These are phyloP conservation scores for Wallacemonas collosoma DNA, from an alignment of 208 protist genomes.

Conservation along the genomic window DNA sequence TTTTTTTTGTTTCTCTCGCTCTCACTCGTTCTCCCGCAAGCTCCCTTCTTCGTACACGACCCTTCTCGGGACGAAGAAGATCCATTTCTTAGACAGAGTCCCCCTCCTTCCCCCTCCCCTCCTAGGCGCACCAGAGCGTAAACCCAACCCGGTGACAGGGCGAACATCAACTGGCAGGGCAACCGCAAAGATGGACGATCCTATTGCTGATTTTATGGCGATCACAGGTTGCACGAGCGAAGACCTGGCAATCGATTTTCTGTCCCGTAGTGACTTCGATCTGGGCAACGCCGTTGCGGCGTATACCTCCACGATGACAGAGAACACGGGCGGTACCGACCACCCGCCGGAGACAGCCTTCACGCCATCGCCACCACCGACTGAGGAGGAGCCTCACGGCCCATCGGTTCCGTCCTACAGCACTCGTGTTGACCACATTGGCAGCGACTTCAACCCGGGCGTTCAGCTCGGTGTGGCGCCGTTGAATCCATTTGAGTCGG, in stretches of 20 bases:
- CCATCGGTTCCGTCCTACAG: not conserved
- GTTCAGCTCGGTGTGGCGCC: slow-evolving; percentile 15
- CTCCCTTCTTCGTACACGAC: no score
- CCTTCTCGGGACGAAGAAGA: no score
- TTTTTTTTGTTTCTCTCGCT: slow-evolving; percentile 4
- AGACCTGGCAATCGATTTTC: slow-evolving; percentile 55
- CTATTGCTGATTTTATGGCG: slow-evolving; percentile 69
- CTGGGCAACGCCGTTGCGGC: slow-evolving; percentile 37
- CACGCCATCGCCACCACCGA: no score
- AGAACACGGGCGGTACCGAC: not conserved
- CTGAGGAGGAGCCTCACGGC: no score
- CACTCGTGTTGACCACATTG: not conserved
- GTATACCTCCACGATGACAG: slow-evolving; percentile 24
- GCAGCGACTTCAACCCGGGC: slow-evolving; percentile 8
- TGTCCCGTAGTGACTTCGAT: slow-evolving; percentile 65
- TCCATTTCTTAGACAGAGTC: no score
- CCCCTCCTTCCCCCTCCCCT: no score
- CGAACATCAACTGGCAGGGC: not conserved
- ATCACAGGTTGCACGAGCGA: slow-evolving; percentile 59
- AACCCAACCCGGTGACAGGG: not conserved
- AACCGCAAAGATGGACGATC: slow-evolving; percentile 43
- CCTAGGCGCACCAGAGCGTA: no score
- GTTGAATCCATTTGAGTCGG: slow-evolving; percentile 22
- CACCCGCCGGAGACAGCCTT: no score
- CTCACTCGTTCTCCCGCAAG: not conserved